Conservation (phyloP, 2,329 filamentous ascomycete species). For the Xylariaceae sp. region DNA sequence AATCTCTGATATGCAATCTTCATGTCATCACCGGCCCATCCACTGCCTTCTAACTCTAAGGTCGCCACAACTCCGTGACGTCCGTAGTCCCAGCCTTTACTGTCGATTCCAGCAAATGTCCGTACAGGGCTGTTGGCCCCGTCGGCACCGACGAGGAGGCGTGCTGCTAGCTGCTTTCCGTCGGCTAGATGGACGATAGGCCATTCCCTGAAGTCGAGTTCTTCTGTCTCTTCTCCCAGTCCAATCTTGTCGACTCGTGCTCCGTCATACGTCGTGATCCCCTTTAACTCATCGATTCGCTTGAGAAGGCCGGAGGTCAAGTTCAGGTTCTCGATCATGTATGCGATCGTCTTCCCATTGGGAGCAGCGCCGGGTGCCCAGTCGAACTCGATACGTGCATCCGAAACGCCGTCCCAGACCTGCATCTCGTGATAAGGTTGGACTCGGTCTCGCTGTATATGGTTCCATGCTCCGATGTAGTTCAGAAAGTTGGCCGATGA, state of each 20-base stretch:
- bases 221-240: conserved; percentile 65
- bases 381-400: conserved; percentile 84
- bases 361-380: conserved; percentile 48
- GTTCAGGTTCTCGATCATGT: conserved; percentile 95
- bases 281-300: conserved; percentile 65
- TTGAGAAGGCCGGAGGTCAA: conserved; percentile 73
- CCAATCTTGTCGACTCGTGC: conserved; percentile 76
- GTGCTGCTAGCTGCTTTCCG: conserved; percentile 66
- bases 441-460: conserved; percentile 68
- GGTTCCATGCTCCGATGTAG: conserved; percentile 78
- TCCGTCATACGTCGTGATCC: conserved; percentile 68
- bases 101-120: conserved; percentile 79
- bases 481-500: conserved; percentile 79
- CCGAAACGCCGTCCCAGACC: conserved; percentile 94
- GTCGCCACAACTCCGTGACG: conserved; percentile 90
- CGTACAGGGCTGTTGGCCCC: conserved; percentile 93
- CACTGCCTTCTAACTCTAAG: conserved; percentile 63
- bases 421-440: conserved; percentile 95
- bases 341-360: conserved; percentile 67
- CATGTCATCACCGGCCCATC: conserved; percentile 48
- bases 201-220: conserved; percentile 79
- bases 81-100: conserved; percentile 88
- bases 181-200: conserved; percentile 73
- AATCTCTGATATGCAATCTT: conserved; percentile 94
- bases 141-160: conserved; percentile 87